These are phyloP conservation scores for Saccharomyces hybrid DNA, from an alignment of 1,139 yeast genomes.

Conservation along the genomic window DNA sequence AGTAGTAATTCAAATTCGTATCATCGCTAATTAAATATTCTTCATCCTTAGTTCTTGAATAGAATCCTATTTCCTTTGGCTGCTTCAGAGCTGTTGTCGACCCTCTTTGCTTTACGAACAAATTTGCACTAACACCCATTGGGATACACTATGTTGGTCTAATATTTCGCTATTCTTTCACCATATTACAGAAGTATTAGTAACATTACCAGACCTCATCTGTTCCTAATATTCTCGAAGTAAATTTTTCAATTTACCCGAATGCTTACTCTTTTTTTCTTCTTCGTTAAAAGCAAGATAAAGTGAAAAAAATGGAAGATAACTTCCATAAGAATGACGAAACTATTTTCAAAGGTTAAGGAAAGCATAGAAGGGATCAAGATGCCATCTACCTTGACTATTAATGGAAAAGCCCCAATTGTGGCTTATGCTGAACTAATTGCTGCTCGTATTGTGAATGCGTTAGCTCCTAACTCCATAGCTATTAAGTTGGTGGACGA, in stretches of 20 bases:
- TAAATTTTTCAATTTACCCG: background rate
- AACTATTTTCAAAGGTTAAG: background rate
- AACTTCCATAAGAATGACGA: background rate
- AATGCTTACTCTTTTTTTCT: background rate
- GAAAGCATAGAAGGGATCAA: background rate
- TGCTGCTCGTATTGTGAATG: slow-evolving; percentile 69
- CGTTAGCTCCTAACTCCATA: slow-evolving; percentile 45
- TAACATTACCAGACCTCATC: background rate
- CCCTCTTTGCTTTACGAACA: slow-evolving; percentile 25
- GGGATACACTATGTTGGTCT: background rate
- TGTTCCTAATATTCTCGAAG: background rate
- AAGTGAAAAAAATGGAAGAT: background rate
- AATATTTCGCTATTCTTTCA: background rate
- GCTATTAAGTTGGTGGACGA: slow-evolving; percentile 63
- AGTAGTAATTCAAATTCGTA: slow-evolving; percentile 55
- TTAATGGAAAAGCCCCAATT: slow-evolving; percentile 82
- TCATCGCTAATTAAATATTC: slow-evolving; percentile 39
- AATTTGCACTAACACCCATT: slow-evolving; percentile 19
- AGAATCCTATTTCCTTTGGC: slow-evolving; percentile 28
- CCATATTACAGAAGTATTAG: background rate
- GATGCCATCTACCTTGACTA: slow-evolving; percentile 39
- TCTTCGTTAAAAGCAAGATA: background rate
- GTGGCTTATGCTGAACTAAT: slow-evolving; percentile 75
- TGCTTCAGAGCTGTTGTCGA: slow-evolving; percentile 28
- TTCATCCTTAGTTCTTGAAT: slow-evolving; percentile 24